Conservation (phyloP, 2,329 filamentous ascomycete species). For the Penicillium sp. region DNA sequence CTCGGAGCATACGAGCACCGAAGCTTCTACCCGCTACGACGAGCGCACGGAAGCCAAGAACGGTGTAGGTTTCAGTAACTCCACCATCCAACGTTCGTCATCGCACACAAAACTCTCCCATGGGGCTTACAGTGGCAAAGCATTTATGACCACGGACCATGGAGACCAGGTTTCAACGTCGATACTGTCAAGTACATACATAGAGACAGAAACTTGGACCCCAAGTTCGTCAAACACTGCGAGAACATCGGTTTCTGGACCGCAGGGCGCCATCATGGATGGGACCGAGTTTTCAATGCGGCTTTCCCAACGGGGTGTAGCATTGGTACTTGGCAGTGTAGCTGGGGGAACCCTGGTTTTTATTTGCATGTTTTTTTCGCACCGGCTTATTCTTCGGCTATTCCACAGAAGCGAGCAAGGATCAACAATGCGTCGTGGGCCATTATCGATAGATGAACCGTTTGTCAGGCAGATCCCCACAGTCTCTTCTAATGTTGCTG, state of each 20-base stretch:
- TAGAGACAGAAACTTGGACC: neutral
- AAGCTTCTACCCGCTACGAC: no score
- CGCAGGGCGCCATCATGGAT: neutral
- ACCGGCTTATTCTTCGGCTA: neutral
- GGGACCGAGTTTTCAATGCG: neutral
- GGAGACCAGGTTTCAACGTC: no score
- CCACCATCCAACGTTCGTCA: neutral
- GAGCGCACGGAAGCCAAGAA: neutral
- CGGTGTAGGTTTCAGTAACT: neutral
- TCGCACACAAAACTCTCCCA: neutral
- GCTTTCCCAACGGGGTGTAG: neutral
- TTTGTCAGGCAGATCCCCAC: neutral
- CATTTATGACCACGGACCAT: neutral
- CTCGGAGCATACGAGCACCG: no score
- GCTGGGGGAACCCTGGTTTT: neutral
- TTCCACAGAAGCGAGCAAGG: neutral
- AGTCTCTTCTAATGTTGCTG: neutral
- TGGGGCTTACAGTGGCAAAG: neutral
- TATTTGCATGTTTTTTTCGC: neutral
- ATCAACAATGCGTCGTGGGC: neutral
- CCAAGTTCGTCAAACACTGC: neutral
- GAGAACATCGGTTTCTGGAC: neutral
- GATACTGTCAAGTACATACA: neutral
- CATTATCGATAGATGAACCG: neutral
- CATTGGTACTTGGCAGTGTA: neutral